Conservation (phyloP, 768 basidiomycete genomes). For the Tephrocybe sp. region DNA sequence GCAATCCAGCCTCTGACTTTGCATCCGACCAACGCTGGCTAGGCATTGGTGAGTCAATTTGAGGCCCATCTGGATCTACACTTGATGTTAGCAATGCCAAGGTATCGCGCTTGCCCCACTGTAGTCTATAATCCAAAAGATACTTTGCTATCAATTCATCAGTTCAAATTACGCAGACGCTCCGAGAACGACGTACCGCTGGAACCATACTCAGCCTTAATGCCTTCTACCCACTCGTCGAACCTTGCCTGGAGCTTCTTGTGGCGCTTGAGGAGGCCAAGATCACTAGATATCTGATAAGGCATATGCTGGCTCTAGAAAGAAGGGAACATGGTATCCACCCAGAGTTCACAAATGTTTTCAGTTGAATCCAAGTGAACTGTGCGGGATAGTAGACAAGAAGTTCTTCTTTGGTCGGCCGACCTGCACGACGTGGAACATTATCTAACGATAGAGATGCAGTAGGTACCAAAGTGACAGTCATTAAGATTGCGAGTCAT, state of each 20-base stretch:
- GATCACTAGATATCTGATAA: slow-evolving; percentile 49
- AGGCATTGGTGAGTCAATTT: not conserved
- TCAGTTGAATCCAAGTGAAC: slow-evolving; percentile 75
- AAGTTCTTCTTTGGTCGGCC: slow-evolving; percentile 67
- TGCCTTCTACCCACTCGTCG: slow-evolving; percentile 49
- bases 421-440: slow-evolving; percentile 51
- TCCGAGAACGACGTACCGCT: slow-evolving; percentile 40
- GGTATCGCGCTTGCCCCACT: slow-evolving; percentile 72
- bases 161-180: not conserved
- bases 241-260: slow-evolving; percentile 68
- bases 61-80: slow-evolving; percentile 31
- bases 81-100: slow-evolving; percentile 55
- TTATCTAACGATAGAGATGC: slow-evolving; percentile 13
- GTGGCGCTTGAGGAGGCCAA: slow-evolving; percentile 78
- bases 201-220: slow-evolving; percentile 64
- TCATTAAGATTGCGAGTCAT: too few species aligned
- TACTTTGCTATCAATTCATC: slow-evolving; percentile 54
- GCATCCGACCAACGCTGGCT: too few species aligned
- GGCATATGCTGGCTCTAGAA: not conserved
- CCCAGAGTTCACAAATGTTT: slow-evolving; percentile 79
- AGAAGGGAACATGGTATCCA: slow-evolving; percentile 22
- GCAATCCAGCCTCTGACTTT: slow-evolving; percentile 18
- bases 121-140: slow-evolving; percentile 63
- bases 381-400: slow-evolving; percentile 66
- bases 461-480: not conserved